Conservation (phyloP, 345 rosid species). For the Lenwebbia sp. region DNA sequence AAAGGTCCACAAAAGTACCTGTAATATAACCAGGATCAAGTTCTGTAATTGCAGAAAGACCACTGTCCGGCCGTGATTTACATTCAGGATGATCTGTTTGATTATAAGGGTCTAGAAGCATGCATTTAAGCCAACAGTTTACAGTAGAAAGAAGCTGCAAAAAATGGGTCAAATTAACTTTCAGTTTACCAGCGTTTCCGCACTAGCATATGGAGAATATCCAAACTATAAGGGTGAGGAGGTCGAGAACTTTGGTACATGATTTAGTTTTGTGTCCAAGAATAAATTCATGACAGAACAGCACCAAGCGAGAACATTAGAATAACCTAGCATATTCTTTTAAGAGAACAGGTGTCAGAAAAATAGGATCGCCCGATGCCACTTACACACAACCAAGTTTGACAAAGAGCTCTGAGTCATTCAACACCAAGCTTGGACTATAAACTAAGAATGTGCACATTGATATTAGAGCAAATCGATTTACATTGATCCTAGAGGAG, state of each 20-base stretch:
- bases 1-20: slow-evolving; percentile 21
- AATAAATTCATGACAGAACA: not conserved
- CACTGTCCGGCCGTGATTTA: slow-evolving; percentile 90
- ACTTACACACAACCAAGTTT: not conserved
- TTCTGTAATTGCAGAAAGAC: slow-evolving; percentile 93
- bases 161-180: not conserved
- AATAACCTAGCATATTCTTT: not conserved
- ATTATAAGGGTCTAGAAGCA: slow-evolving; percentile 83
- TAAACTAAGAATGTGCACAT: not conserved
- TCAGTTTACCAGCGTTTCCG: not conserved
- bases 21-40: slow-evolving; percentile 97
- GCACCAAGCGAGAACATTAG: not conserved
- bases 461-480: not conserved
- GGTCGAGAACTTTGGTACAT: not conserved
- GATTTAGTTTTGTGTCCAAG: not conserved
- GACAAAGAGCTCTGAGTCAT: not conserved
- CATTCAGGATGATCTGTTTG: slow-evolving; percentile 98
- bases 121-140: slow-evolving; percentile 97
- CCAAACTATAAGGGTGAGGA: not conserved
- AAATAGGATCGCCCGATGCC: not conserved
- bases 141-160: slow-evolving; percentile 93
- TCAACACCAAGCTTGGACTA: not conserved
- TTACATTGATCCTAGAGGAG: not conserved
- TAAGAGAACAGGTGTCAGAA: not conserved
- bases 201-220: not conserved